A percentile compares a stretch with the other conserved stretches of the same genome.
These are phyloP conservation scores for Acanthamoeba castellanii DNA, from an alignment of 208 protist genomes.

Conservation along the genomic window DNA sequence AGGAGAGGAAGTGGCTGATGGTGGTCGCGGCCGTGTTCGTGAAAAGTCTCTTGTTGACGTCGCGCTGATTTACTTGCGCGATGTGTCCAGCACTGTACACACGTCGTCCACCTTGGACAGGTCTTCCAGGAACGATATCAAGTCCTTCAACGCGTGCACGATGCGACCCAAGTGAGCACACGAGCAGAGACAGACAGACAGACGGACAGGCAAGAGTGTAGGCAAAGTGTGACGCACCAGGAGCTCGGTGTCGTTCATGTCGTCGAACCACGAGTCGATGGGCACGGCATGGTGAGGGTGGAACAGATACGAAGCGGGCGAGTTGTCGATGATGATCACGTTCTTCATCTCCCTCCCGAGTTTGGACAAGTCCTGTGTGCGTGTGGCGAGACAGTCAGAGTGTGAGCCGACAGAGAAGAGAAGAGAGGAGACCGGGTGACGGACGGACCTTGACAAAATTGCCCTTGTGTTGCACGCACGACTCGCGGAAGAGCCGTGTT, in stretches of 20 bases:
- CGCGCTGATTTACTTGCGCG: conserved; percentile 2
- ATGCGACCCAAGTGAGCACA: neutral
- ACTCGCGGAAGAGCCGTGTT: conserved; percentile 80
- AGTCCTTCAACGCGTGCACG: neutral
- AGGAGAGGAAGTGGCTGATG: too few species aligned
- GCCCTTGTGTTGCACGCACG: conserved; percentile 76
- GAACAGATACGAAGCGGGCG: conserved; percentile 83
- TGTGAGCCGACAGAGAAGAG: neutral
- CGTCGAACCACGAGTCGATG: conserved; percentile 81
- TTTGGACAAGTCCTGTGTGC: conserved; percentile 81
- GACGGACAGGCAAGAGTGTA: neutral
- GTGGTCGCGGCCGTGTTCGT: too few species aligned
- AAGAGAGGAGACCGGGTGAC: neutral
- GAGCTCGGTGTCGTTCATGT: conserved; percentile 78
- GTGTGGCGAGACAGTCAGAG: neutral
- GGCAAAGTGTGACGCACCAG: conserved; percentile 69
- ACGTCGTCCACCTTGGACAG: conserved; percentile 50
- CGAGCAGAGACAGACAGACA: neutral
- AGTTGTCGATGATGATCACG: conserved; percentile 89
- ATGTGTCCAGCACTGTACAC: conserved; percentile 44
- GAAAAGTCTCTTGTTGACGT: too few species aligned
- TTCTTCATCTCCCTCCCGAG: conserved; percentile 81
- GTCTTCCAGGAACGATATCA: conserved; percentile 56
- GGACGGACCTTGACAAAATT: conserved; percentile 83
- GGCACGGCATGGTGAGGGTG: conserved; percentile 87